Evolutionary conservation across 805 yeast species (phyloP).

Genomic region (Citeromyces nyonsensis): DNA sequence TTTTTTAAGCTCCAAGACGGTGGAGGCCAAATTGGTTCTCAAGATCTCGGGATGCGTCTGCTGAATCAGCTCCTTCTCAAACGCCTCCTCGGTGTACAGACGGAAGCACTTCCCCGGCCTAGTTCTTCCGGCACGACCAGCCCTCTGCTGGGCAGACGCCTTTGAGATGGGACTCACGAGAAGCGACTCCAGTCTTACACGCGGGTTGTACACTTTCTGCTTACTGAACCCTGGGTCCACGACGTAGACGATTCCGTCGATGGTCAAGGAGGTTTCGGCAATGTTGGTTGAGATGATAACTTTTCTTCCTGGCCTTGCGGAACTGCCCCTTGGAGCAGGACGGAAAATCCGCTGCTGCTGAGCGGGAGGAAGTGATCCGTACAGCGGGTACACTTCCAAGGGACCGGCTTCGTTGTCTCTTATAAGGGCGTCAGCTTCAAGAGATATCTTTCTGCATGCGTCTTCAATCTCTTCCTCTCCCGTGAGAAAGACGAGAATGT

Average conservation of each 20-base stretch:
- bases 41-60: slow-evolving; percentile 89
- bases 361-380: slow-evolving; percentile 92
- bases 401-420: slow-evolving; percentile 91
- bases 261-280: slow-evolving; percentile 93
- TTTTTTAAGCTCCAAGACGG: slow-evolving; percentile 86
- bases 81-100: slow-evolving; percentile 74
- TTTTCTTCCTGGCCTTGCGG: slow-evolving; percentile 86
- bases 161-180: slow-evolving; percentile 80
- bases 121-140: slow-evolving; percentile 97
- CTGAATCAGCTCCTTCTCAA: slow-evolving; percentile 56
- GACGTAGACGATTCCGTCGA: slow-evolving; percentile 89
- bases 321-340: no score
- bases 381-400: slow-evolving; percentile 75
- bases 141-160: slow-evolving; percentile 93
- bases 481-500: slow-evolving; percentile 78
- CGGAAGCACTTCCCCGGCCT: slow-evolving; percentile 94
- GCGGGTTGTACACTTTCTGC: slow-evolving; percentile 78
- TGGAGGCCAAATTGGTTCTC: slow-evolving; percentile 66
- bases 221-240: slow-evolving; percentile 93
- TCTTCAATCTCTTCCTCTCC: slow-evolving; percentile 95
- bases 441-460: slow-evolving; percentile 70
- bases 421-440: slow-evolving; percentile 78
- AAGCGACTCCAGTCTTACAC: slow-evolving; percentile 79
- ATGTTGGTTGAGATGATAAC: slow-evolving; percentile 92
- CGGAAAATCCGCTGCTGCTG: slow-evolving; percentile 91